Percentiles rank a stretch among this genome's conserved stretches.
Evolutionary conservation across 1,284 basidiomycete species (phyloP).

Genomic region (Tausonia pullulans): DNA sequence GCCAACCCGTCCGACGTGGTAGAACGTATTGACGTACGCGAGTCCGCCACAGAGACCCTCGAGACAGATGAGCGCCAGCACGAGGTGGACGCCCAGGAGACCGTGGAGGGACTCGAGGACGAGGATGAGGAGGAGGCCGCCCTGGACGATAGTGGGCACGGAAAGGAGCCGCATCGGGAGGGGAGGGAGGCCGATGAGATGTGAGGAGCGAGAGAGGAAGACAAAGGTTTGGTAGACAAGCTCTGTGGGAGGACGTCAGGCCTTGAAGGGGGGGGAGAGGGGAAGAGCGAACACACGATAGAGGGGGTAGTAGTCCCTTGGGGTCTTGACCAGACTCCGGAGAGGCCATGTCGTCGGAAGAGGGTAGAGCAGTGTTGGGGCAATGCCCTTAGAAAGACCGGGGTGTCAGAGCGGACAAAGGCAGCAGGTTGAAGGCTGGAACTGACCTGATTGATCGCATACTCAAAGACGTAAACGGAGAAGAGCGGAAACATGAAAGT

Average conservation of each 20-base stretch:
- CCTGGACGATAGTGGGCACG: conserved; percentile 40
- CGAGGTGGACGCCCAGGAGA: conserved; percentile 46
- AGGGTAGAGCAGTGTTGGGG: conserved; percentile 83
- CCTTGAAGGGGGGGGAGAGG: neutral
- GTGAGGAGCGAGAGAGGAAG: conserved; percentile 86
- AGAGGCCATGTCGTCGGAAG: conserved; percentile 55
- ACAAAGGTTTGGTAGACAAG: conserved; percentile 84
- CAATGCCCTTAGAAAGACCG: conserved; percentile 51
- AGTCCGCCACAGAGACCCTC: conserved; percentile 81
- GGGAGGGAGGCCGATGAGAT: conserved; percentile 74
- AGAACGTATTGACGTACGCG: conserved; percentile 89
- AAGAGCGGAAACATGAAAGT: conserved; percentile 48
- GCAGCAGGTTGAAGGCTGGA: neutral
- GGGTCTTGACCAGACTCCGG: conserved; percentile 68
- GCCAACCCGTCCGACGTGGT: conserved; percentile 63
- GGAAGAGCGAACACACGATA: conserved; percentile 26
- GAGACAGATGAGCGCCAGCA: conserved; percentile 66
- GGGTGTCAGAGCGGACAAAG: neutral
- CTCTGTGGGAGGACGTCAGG: conserved; percentile 32
- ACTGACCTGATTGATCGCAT: conserved; percentile 75
- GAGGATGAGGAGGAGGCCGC: conserved; percentile 48
- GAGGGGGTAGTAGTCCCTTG: conserved; percentile 89
- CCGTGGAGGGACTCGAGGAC: conserved; percentile 34
- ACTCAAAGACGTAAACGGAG: conserved; percentile 61
- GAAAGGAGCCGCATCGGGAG: conserved; percentile 61